Percentiles rank a stretch among this genome's conserved stretches.
These are phyloP conservation scores for Glaciozyma antarctica DNA, from an alignment of 768 basidiomycete species.

Conservation along the genomic window DNA sequence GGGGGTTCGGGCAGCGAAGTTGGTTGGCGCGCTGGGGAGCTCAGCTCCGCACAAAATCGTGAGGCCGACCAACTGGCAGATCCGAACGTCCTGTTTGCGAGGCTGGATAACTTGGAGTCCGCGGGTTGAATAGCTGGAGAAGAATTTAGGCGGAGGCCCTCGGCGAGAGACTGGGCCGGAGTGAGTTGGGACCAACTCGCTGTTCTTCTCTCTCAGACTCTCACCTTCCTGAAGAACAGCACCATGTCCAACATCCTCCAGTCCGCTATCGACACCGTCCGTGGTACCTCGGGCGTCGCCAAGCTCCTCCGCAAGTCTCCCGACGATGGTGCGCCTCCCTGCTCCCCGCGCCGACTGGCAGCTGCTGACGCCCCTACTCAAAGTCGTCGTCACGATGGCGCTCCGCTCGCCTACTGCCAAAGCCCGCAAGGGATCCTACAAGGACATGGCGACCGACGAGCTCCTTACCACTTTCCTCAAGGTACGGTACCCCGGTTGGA, in stretches of 20 bases:
- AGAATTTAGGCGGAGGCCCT: too few species aligned
- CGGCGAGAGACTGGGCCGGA: too few species aligned
- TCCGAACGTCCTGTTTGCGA: too few species aligned
- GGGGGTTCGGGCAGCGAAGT: too few species aligned
- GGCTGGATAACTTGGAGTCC: too few species aligned
- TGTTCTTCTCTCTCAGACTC: too few species aligned
- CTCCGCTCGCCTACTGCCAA: slow-evolving; percentile 87
- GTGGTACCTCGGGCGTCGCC: slow-evolving; percentile 19
- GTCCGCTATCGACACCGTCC: slow-evolving; percentile 16
- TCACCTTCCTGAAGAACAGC: neutral
- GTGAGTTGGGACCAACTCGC: too few species aligned
- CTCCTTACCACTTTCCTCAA: slow-evolving; percentile 29
- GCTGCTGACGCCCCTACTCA: neutral
- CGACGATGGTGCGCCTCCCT: slow-evolving; percentile 22
- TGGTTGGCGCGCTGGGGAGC: too few species aligned
- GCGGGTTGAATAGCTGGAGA: too few species aligned
- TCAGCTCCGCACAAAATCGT: too few species aligned
- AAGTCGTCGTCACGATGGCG: slow-evolving; percentile 76
- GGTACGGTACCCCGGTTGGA: neutral
- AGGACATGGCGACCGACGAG: slow-evolving; percentile 49
- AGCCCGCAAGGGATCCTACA: slow-evolving; percentile 79
- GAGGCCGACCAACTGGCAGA: too few species aligned
- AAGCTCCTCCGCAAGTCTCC: slow-evolving; percentile 27
- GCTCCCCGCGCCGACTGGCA: neutral
- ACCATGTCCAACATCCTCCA: neutral